Percentiles rank a stretch among this genome's conserved stretches.
Evolutionary conservation across 2,329 filamentous ascomycete species (phyloP).

Genomic region (Pseudogymnoascus sp.): DNA sequence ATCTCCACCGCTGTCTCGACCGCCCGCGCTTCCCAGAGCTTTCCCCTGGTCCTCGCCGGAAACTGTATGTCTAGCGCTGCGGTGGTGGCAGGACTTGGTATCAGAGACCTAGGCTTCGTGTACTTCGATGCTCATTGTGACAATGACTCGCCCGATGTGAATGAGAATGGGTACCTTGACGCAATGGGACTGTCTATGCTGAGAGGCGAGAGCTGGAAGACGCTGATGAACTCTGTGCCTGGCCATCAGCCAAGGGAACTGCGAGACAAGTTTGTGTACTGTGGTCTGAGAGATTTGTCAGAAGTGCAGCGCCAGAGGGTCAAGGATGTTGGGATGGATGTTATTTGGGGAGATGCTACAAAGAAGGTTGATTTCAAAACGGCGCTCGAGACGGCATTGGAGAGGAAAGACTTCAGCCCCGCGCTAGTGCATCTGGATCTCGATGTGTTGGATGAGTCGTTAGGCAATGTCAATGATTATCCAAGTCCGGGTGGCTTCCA

Average conservation of each 20-base stretch:
- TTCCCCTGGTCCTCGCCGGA: slow-evolving; percentile 29
- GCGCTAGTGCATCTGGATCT: slow-evolving; percentile 31
- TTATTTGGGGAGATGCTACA: slow-evolving; percentile 23
- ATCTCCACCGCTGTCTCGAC: slow-evolving; percentile 28
- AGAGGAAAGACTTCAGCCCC: slow-evolving; percentile 10
- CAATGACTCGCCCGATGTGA: slow-evolving; percentile 29
- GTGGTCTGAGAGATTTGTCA: slow-evolving; percentile 23
- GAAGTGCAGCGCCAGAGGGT: slow-evolving; percentile 27
- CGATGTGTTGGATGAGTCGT: slow-evolving; percentile 28
- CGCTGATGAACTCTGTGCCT: slow-evolving; percentile 27
- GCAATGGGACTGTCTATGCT: slow-evolving; percentile 32
- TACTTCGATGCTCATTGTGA: slow-evolving; percentile 39
- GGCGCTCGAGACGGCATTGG: slow-evolving; percentile 13
- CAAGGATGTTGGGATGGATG: slow-evolving; percentile 22
- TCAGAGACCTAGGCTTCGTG: slow-evolving; percentile 22
- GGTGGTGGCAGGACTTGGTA: slow-evolving; percentile 29
- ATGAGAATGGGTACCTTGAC: slow-evolving; percentile 32
- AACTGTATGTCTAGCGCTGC: slow-evolving; percentile 26
- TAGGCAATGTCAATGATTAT: slow-evolving; percentile 30
- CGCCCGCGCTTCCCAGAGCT: slow-evolving; percentile 23
- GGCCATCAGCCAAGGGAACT: slow-evolving; percentile 19
- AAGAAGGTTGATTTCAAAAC: slow-evolving; percentile 17
- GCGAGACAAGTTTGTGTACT: slow-evolving; percentile 20
- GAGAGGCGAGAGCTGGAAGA: slow-evolving; percentile 27
- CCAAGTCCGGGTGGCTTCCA: slow-evolving; percentile 28